These are phyloP conservation scores for Termitomyces sp. DNA, from an alignment of 768 basidiomycete genomes.

Conservation along the genomic window DNA sequence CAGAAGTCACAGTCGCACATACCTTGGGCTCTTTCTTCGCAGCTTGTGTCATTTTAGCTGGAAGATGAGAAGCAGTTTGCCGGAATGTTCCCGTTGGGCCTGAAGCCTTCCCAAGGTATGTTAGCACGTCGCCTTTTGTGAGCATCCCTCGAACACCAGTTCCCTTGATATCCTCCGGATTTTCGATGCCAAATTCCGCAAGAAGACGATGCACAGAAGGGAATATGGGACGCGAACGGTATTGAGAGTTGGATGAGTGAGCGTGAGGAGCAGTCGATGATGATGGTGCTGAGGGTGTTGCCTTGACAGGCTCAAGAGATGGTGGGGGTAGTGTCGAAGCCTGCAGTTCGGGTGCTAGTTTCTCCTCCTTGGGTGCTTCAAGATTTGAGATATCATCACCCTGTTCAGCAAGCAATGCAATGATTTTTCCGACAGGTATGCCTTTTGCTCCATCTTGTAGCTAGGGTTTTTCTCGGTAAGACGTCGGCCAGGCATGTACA, in stretches of 20 bases:
- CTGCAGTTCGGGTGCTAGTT: constrained; percentile 23
- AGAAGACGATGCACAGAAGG: constrained; percentile 87
- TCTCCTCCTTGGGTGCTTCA: constrained; percentile 50
- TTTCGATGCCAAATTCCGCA: constrained; percentile 52
- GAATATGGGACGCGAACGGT: constrained; percentile 71
- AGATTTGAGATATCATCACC: constrained; percentile 93
- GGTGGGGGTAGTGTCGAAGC: constrained; percentile 23
- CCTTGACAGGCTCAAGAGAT: constrained; percentile 22
- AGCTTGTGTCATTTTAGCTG: constrained; percentile 25
- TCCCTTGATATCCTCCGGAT: constrained; percentile 69
- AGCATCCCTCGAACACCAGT: constrained; percentile 91
- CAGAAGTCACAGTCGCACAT: background rate
- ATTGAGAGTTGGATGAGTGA: constrained; percentile 29
- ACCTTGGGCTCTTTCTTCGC: constrained; percentile 29
- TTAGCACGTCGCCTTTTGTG: constrained; percentile 92
- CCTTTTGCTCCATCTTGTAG: constrained; percentile 75
- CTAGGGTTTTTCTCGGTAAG: constrained; percentile 29
- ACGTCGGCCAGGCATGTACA: background rate
- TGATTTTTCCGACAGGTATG: constrained; percentile 81
- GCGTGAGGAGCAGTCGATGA: constrained; percentile 25
- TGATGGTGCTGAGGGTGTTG: constrained; percentile 18
- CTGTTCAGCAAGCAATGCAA: constrained; percentile 92
- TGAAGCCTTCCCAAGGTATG: constrained; percentile 80
- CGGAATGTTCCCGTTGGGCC: constrained; percentile 74
- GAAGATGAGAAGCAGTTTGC: constrained; percentile 26